Percentiles rank a stretch among this genome's conserved stretches.
These are phyloP conservation scores for Letharia lupina DNA, from an alignment of 495 filamentous ascomycete genomes.

Conservation along the genomic window DNA sequence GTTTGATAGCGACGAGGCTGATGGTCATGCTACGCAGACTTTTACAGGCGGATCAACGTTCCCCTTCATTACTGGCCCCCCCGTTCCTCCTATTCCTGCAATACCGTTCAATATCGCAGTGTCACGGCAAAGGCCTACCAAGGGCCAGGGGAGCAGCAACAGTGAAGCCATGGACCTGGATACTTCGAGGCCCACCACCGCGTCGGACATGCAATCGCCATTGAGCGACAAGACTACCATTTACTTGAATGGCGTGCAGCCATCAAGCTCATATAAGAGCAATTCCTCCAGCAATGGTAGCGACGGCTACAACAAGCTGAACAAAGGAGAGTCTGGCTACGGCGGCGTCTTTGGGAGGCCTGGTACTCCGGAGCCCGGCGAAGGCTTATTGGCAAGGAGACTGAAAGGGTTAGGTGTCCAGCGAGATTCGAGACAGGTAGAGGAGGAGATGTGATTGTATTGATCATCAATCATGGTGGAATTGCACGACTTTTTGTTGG, in stretches of 20 bases:
- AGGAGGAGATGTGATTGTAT: background rate
- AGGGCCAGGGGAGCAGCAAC: background rate
- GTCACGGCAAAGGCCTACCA: background rate
- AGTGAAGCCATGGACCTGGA: conserved; percentile 17
- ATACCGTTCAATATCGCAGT: conserved; percentile 18
- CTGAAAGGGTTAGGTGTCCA: conserved; percentile 44
- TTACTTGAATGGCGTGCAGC: conserved; percentile 26
- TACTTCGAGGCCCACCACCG: conserved; percentile 17
- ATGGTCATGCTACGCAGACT: conserved; percentile 11
- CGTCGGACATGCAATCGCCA: conserved; percentile 24
- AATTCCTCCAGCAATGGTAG: conserved; percentile 20
- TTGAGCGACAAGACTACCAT: conserved; percentile 22
- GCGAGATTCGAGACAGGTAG: conserved; percentile 6
- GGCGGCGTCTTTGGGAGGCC: conserved; percentile 45
- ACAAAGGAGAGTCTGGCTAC: conserved; percentile 58
- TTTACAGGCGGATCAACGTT: conserved; percentile 13
- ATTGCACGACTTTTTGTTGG: too few relatives aligned
- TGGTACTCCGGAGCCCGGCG: conserved; percentile 37
- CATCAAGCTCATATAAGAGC: conserved; percentile 17
- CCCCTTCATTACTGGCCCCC: background rate
- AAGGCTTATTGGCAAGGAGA: conserved; percentile 48
- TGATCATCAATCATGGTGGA: too few relatives aligned
- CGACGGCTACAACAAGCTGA: conserved; percentile 55
- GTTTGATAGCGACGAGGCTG: conserved; percentile 28
- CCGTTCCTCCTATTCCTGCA: conserved; percentile 17